Evolutionary conservation across 768 basidiomycete genomes (phyloP).

Genomic region (Tylopilus sp.): DNA sequence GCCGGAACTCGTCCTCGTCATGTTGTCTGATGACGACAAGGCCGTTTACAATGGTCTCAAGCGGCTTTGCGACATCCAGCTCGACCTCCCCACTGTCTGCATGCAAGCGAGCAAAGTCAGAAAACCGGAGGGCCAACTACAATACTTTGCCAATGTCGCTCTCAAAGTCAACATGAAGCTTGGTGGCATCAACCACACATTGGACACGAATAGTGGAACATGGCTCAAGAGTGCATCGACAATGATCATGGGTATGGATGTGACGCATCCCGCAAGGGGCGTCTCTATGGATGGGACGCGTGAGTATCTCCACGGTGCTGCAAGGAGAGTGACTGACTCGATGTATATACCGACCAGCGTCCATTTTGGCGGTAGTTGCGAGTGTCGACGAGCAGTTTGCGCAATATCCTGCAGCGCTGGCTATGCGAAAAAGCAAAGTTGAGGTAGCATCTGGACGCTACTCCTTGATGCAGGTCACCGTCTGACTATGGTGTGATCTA

Average conservation of each 20-base stretch:
- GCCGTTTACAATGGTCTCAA: constrained; percentile 50
- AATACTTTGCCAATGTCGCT: constrained; percentile 54
- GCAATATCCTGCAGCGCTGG: constrained; percentile 47
- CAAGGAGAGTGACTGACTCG: not conserved
- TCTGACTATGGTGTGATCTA: not conserved
- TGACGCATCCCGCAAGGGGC: constrained; percentile 68
- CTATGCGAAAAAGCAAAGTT: constrained; percentile 54
- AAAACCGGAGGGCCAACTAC: constrained; percentile 42
- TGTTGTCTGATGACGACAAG: constrained; percentile 46
- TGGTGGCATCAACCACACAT: constrained; percentile 49
- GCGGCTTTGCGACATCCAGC: constrained; percentile 43
- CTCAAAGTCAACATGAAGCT: constrained; percentile 56
- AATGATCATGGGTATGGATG: constrained; percentile 58
- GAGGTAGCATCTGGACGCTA: constrained; percentile 46
- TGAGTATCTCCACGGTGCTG: constrained; percentile 5
- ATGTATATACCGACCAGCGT: constrained; percentile 26
- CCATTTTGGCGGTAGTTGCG: constrained; percentile 52
- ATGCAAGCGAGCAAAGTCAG: constrained; percentile 66
- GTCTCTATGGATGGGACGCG: constrained; percentile 51
- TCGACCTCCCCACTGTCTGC: constrained; percentile 63
- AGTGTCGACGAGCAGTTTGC: constrained; percentile 44
- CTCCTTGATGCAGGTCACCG: not conserved
- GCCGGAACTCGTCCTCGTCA: constrained; percentile 37
- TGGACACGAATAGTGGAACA: constrained; percentile 36
- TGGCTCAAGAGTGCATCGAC: constrained; percentile 44